Base-by-base conservation (phyloP, 2,329 filamentous ascomycete genomes). In the Colletotrichum scovillei region DNA sequence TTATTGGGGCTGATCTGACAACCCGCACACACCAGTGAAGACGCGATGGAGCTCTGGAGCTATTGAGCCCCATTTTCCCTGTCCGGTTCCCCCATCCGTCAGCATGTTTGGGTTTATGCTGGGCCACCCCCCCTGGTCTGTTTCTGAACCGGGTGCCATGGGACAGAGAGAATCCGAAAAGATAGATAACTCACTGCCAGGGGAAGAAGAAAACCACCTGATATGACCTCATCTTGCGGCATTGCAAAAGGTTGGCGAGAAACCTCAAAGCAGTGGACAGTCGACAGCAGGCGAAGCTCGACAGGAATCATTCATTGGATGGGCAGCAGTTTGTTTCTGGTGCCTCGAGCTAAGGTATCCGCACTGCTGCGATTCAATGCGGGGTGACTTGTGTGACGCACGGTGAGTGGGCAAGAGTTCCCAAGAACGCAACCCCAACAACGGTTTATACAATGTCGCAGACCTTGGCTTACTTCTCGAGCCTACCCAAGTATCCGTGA, bases 141-240 rank as follows among this genome's bases (percentile, higher is more conserved):
- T 42, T 42, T 4, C 14, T 42, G 5, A 14, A 42, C 38, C 16
- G 38, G 38, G 38, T 42, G 38, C 6, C 14, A 42, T 8, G 38
- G 38, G 30, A 57, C 28, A 26, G 22, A 19, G 42, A 46, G 52
- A 66, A 59, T 16, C 16, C 32, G 5, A 16, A 9, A 8, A 59
- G 49, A 42, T 42, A 19, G 14, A 42, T 7, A 19, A 19, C 26
- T 9, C 9, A 32, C 30, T 32, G 30, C n/a, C 38, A 53, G 62
- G 62, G 28, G 38, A 11, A 30, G 32, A 7, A 49, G 26, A 16
- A 66, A 70, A 73, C n/a, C 67, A 56, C 67, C 60, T 73, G 60
- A 73, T 38, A 59, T 74, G 72, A 67, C 72, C 72, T 74, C 68
- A 74, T 58, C 52, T 19, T 55, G 53, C 52, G 56, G 49, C 28